Conservation (phyloP, 2,329 filamentous ascomycete genomes). For the Chaetomiaceae sp. region DNA sequence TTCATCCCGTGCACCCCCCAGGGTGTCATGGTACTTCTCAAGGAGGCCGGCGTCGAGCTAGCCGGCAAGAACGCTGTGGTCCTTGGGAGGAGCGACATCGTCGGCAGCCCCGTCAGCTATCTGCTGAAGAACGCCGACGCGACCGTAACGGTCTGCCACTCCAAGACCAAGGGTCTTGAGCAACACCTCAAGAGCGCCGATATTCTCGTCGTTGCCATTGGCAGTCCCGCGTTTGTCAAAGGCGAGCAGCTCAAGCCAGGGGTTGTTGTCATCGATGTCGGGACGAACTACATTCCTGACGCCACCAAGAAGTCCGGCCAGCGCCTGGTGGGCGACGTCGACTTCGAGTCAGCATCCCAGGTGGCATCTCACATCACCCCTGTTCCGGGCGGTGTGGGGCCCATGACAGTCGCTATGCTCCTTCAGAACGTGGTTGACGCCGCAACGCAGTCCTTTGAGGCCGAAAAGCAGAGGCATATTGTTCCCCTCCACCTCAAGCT, state of each 20-base stretch:
- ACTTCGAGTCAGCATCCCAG: slow-evolving; percentile 76
- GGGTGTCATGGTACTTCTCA: slow-evolving; percentile 88
- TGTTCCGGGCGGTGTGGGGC: slow-evolving; percentile 91
- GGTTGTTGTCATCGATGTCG: slow-evolving; percentile 94
- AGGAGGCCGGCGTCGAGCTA: slow-evolving; percentile 76
- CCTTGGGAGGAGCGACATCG: slow-evolving; percentile 91
- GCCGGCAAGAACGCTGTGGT: slow-evolving; percentile 92
- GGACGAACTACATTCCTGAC: slow-evolving; percentile 92
- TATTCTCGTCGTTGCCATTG: slow-evolving; percentile 87
- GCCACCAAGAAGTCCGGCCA: slow-evolving; percentile 85
- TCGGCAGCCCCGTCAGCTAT: slow-evolving; percentile 94
- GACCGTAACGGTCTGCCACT: slow-evolving; percentile 95
- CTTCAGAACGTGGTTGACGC: slow-evolving; percentile 91
- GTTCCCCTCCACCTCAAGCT: slow-evolving; percentile 79
- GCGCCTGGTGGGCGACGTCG: slow-evolving; percentile 89
- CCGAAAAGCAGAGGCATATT: slow-evolving; percentile 73
- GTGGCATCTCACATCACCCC: slow-evolving; percentile 92
- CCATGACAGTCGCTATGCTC: slow-evolving; percentile 98
- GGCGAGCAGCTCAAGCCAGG: slow-evolving; percentile 94
- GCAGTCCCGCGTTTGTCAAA: slow-evolving; percentile 79
- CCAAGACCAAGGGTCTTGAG: slow-evolving; percentile 68
- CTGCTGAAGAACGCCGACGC: slow-evolving; percentile 92
- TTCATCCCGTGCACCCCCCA: slow-evolving; percentile 96
- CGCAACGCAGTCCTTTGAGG: slow-evolving; percentile 73
- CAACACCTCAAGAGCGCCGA: slow-evolving; percentile 77